Evolutionary conservation across 192 early-diverging fungal species (phyloP).

Genomic region (Chytriomyces sp.): DNA sequence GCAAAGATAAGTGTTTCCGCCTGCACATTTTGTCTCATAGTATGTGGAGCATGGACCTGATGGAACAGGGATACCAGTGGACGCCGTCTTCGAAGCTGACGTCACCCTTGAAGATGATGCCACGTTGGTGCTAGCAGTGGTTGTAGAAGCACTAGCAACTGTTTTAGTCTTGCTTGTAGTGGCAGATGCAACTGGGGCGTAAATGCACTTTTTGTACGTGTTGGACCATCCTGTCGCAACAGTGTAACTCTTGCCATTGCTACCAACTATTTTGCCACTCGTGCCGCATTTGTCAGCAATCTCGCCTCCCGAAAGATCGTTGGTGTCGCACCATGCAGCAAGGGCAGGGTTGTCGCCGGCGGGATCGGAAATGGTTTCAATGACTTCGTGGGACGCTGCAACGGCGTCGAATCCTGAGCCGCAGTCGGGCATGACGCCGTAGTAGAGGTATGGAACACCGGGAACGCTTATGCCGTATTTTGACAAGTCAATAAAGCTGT

Average conservation of each 20-base stretch:
- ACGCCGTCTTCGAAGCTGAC: not conserved
- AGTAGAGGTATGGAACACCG: constrained; percentile 33
- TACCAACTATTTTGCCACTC: not conserved
- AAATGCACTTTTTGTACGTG: constrained; percentile 1
- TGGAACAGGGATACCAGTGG: not conserved
- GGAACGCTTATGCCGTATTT: not conserved
- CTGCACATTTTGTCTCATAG: not conserved
- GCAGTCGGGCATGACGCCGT: constrained; percentile 36
- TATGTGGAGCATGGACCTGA: not conserved
- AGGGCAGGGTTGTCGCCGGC: not conserved
- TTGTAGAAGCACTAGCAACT: no score
- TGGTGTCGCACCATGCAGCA: not conserved
- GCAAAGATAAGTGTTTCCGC: not conserved
- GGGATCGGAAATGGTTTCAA: constrained; percentile 10
- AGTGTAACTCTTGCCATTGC: constrained; percentile 4
- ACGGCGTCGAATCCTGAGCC: not conserved
- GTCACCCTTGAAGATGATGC: not conserved
- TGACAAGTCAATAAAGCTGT: constrained; percentile 34
- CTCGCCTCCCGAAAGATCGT: not conserved
- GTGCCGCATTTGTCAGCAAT: constrained; percentile 1
- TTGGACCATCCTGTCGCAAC: constrained; percentile 2
- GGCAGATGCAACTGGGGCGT: no score
- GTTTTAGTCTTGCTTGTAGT: no score
- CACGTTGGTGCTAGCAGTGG: no score
- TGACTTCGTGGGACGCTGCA: constrained; percentile 1